Evolutionary conservation across 768 basidiomycete genomes (phyloP), one percentile per base, ranked within the genome.

Genomic region (Russula sp.): DNA sequence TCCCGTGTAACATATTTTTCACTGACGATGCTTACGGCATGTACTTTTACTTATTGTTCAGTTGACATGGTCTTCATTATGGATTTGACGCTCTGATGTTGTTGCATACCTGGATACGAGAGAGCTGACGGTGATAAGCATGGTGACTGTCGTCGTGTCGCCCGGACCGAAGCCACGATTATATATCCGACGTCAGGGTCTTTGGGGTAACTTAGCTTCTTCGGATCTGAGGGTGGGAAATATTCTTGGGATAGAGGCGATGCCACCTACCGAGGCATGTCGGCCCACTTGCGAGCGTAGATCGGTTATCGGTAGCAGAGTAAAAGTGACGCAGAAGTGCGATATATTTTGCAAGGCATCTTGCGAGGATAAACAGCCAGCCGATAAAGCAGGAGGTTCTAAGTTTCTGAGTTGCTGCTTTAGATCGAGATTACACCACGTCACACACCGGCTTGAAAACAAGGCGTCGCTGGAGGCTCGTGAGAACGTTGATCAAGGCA

Each of bases 41-140:
- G 57, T 64, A 60, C 54, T 51, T 40, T 50, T 34, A 62, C 20
- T 64, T 60, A 59, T 59, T 50, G 32, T 22, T 55, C 53, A 55
- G 58, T 55, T 55, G 47, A 50, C 48, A 54, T n/a, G 35, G 44
- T 35, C n/a, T 55, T 55, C 6, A 49, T 55, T 34, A 35, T 35
- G 32, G 42, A 58, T 49, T 35, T 27, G 49, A 50, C 18, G n/a
- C 39, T 16, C 1, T 64, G 31, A 31, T 42, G 48, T 5, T 48
- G 22, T 16, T 55, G 37, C 27, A 35, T 42, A 56, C 14, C 9
- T 50, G 45, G 54, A 39, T 53, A 62, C 55, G 50, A 49, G 34
- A 48, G 56, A 39, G 39, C 10, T 6, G 27, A 55, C 53, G 57
- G 48, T 49, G 14, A 59, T 64, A 45, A 35, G 44, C 40, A 34